These are phyloP conservation scores for Talaromyces sp. DNA, from an alignment of 2,329 filamentous ascomycete species.

Conservation along the genomic window DNA sequence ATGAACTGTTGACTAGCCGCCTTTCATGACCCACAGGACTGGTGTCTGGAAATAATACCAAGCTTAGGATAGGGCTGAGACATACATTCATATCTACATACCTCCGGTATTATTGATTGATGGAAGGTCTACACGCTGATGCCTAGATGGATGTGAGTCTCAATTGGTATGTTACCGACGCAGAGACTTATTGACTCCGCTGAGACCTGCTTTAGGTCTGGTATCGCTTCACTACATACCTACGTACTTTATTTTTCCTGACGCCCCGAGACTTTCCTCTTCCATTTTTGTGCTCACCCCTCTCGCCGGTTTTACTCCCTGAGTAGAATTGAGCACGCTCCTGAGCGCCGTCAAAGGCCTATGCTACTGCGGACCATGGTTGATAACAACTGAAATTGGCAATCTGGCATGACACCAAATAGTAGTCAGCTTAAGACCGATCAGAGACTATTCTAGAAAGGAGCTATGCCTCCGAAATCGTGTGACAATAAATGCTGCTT, in stretches of 20 bases:
- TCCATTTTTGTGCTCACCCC: neutral
- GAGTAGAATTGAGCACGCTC: neutral
- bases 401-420: neutral
- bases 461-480: neutral
- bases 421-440: neutral
- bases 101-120: neutral
- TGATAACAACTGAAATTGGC: neutral
- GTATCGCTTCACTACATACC: neutral
- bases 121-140: neutral
- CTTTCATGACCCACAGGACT: neutral
- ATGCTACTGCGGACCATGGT: neutral
- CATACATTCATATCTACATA: neutral
- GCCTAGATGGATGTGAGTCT: neutral
- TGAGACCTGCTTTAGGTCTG: neutral
- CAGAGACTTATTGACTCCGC: neutral
- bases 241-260: neutral
- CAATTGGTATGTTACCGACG: neutral
- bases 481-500: neutral
- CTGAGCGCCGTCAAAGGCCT: neutral
- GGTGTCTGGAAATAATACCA: neutral
- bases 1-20: neutral
- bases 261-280: neutral
- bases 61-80: neutral
- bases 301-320: neutral
- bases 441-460: neutral